phyloP scores from a whole-genome alignment of 805 yeast genomes.

The Ogataea chonburiensis region DNA sequence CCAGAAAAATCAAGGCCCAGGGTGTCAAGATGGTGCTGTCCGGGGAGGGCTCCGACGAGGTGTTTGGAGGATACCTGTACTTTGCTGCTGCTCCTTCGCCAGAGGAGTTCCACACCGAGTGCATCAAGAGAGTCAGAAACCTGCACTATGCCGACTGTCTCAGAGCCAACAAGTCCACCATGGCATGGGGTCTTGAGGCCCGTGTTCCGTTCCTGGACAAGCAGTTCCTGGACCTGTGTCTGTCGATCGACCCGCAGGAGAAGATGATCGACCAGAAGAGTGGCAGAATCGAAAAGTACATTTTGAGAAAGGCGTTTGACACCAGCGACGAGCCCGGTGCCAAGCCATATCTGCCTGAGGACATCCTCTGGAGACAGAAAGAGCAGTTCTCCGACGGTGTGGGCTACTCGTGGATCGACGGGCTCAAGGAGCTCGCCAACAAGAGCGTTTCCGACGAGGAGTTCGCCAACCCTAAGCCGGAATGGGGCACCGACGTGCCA shows the following conservation, averaged over 20 bases:
- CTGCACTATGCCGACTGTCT: constrained; percentile 95
- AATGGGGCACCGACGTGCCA: constrained; percentile 96
- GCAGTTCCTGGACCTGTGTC: constrained; percentile 83
- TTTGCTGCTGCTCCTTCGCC: constrained; percentile 96
- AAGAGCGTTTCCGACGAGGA: constrained; percentile 83
- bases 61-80: constrained; percentile 97
- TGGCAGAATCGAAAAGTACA: constrained; percentile 91
- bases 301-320: constrained; percentile 96
- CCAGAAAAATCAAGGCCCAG: constrained; percentile 97
- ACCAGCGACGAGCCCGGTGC: constrained; percentile 75
- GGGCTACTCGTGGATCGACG: constrained; percentile 99
- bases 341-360: constrained; percentile 90
- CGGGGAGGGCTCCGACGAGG: constrained; percentile 99
- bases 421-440: constrained; percentile 94
- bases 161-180: constrained; percentile 98
- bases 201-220: constrained; percentile 98
- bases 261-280: constrained; percentile 73
- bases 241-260: constrained; percentile 93
- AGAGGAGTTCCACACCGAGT: constrained; percentile 90
- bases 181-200: constrained; percentile 99
- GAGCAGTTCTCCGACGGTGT: constrained; percentile 99
- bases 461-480: constrained; percentile 84
- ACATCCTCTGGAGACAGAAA: constrained; percentile 98
- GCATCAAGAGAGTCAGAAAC: constrained; percentile 95
- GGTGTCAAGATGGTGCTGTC: constrained; percentile 99